Conservation (phyloP, 495 filamentous ascomycete species). For the Penicillium dipodomyicola region DNA sequence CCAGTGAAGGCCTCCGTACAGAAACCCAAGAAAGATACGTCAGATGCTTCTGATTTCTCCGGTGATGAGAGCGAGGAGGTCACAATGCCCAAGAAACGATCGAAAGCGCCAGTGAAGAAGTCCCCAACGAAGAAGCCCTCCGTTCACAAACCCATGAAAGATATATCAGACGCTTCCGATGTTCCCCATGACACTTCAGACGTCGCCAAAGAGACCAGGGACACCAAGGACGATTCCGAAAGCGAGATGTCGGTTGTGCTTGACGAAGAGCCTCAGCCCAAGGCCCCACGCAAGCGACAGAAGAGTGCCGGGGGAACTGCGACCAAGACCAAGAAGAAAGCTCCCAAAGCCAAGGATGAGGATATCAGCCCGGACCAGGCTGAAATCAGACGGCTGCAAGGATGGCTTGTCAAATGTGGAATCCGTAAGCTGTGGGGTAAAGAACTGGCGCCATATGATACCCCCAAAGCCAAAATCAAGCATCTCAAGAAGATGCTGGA, state of each 20-base stretch:
- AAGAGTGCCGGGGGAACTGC: slow-evolving; percentile 32
- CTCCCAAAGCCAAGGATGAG: slow-evolving; percentile 38
- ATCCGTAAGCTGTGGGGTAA: slow-evolving; percentile 89
- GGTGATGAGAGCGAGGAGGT: slow-evolving; percentile 26
- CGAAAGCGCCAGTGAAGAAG: slow-evolving; percentile 18
- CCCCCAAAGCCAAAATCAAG: slow-evolving; percentile 73
- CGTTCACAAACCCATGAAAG: slow-evolving; percentile 29
- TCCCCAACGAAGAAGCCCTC: slow-evolving; percentile 29
- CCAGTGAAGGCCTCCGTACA: slow-evolving; percentile 29
- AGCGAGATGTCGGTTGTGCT: slow-evolving; percentile 78
- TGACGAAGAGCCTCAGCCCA: slow-evolving; percentile 65
- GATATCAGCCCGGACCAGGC: slow-evolving; percentile 65
- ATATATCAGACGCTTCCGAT: slow-evolving; percentile 28
- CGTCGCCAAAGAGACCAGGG: slow-evolving; percentile 25
- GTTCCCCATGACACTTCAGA: slow-evolving; percentile 17
- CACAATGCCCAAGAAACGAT: slow-evolving; percentile 25
- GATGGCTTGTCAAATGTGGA: slow-evolving; percentile 85
- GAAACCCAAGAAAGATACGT: slow-evolving; percentile 28
- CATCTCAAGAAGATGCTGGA: slow-evolving; percentile 76
- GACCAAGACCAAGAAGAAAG: slow-evolving; percentile 36
- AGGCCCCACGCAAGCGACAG: slow-evolving; percentile 48
- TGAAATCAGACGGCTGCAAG: slow-evolving; percentile 88
- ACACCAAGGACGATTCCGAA: slow-evolving; percentile 56
- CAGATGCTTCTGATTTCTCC: slow-evolving; percentile 21
- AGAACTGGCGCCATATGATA: slow-evolving; percentile 74